Conservation (phyloP, 1,139 yeast species). For the Kluyveromyces sp. region DNA sequence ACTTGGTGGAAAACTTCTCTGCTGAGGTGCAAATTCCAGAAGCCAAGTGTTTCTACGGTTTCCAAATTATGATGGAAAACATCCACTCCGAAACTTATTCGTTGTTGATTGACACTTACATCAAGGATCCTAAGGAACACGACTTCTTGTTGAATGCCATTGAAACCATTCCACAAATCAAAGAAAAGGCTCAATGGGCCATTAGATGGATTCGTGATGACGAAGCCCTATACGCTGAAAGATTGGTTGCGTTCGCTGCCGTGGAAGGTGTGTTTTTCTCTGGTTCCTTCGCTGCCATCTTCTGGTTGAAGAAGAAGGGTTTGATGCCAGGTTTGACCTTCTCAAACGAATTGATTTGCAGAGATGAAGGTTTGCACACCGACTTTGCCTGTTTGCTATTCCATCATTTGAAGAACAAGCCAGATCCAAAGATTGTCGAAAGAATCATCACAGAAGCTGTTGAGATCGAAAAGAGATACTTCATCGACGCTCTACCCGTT, state of each 20-base stretch:
- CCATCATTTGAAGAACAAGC: slow-evolving; percentile 87
- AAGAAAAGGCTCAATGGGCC: slow-evolving; percentile 97
- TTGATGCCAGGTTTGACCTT: slow-evolving; percentile 97
- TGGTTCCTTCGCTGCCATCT: slow-evolving; percentile 95
- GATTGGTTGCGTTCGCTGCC: slow-evolving; percentile 97
- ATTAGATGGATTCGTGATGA: slow-evolving; percentile 88
- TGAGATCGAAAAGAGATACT: slow-evolving; percentile 84
- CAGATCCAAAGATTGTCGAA: slow-evolving; percentile 68
- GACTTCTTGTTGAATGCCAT: slow-evolving; percentile 87
- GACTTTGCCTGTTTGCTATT: slow-evolving; percentile 95
- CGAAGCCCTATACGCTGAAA: slow-evolving; percentile 84
- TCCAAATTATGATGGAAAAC: slow-evolving; percentile 99
- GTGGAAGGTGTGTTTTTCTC: slow-evolving; percentile 98
- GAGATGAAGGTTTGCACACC: slow-evolving; percentile 98
- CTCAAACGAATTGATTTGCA: slow-evolving; percentile 92
- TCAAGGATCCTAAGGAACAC: slow-evolving; percentile 90
- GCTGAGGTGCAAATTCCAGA: slow-evolving; percentile 97
- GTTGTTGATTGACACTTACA: slow-evolving; percentile 83
- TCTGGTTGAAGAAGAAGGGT: slow-evolving; percentile 97
- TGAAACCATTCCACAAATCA: slow-evolving; percentile 88
- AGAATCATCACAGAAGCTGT: slow-evolving; percentile 93
- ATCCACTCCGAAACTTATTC: slow-evolving; percentile 97
- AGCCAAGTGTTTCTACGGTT: slow-evolving; percentile 97
- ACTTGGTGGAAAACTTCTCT: slow-evolving; percentile 91
- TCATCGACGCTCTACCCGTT: slow-evolving; percentile 88